Evolutionary conservation across 2,329 filamentous ascomycete genomes (phyloP), one percentile per base, ranked within the genome.

Genomic region (Sarocladiaceae sp.): DNA sequence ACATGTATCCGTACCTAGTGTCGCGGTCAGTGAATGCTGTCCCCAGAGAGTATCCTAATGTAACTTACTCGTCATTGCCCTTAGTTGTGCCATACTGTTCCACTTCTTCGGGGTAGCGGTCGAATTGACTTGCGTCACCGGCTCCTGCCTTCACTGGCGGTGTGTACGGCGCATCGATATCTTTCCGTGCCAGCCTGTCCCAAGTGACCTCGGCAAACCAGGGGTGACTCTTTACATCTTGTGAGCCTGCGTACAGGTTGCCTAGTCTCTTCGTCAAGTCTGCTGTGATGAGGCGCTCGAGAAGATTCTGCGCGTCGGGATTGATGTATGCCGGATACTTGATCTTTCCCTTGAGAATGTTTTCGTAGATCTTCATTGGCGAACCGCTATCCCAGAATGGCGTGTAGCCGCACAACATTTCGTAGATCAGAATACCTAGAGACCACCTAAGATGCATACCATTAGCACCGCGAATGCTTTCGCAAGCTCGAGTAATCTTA

Each of bases 351-450:
- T 91, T 92, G 58, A 99, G 82, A 64, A 99, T 99, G 69, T 99
- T 99, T 75, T 99, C 94, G 74, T 99, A 99, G 64, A 99, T 99
- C 73, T 96, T 97, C 83, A 99, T 96, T 2, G 94, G 93, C 40
- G 90, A 96, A 52, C 93, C 94, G 62, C 89, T 90, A 69, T 99
- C 94, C 93, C 94, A 99, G 76, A 99, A 99, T 4, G 94, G 94
- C 4, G 94, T 99, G 72, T 97, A 99, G 25, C 94, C 94, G 67
- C 94, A 97, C 33, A 99, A 82, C 94, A 99, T 99, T 78, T 99
- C 94, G 70, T 97, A 99, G 69, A 99, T 97, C 61, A 99, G 76
- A 66, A 99, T 97, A 42, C 94, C 94, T 54, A 99, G 79, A 51
- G 93, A 97, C 94, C 94, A 99, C 92, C 92, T 97, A 13, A 20